phyloP scores from a whole-genome alignment of 208 protist genomes.

The Angomonas ambiguus region DNA sequence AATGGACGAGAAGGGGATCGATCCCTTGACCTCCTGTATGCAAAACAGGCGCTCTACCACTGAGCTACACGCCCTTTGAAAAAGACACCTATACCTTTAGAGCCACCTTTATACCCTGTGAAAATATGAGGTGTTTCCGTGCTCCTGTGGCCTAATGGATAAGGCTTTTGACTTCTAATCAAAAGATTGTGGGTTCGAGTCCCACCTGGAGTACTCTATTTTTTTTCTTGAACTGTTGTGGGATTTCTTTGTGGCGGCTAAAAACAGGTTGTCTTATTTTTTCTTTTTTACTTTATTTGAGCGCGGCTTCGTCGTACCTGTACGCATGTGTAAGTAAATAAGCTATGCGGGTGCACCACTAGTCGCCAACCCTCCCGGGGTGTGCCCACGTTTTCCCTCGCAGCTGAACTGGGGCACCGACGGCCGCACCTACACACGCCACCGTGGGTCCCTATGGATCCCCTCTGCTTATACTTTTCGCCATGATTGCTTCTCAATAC shows the following conservation, averaged over 20 bases:
- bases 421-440: no score
- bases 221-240: constrained; percentile 1
- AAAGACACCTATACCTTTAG: background rate
- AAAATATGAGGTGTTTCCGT: background rate
- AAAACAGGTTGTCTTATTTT: background rate
- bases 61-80: constrained; percentile 10
- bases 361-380: background rate
- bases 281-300: background rate
- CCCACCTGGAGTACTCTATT: constrained; percentile 78
- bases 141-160: constrained; percentile 88
- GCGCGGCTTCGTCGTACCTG: no score
- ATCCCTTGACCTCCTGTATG: constrained; percentile 11
- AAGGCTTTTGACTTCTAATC: constrained; percentile 90
- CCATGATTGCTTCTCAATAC: background rate
- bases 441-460: background rate
- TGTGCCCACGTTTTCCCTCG: no score
- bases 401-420: no score
- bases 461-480: background rate
- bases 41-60: constrained; percentile 11
- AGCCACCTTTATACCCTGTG: background rate
- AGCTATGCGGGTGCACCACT: no score
- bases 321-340: no score
- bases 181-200: constrained; percentile 89
- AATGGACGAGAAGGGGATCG: constrained; percentile 17
- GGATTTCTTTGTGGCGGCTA: background rate